phyloP scores from a whole-genome alignment of 306 rosid genomes.

The Astragalus glycyphyllos region DNA sequence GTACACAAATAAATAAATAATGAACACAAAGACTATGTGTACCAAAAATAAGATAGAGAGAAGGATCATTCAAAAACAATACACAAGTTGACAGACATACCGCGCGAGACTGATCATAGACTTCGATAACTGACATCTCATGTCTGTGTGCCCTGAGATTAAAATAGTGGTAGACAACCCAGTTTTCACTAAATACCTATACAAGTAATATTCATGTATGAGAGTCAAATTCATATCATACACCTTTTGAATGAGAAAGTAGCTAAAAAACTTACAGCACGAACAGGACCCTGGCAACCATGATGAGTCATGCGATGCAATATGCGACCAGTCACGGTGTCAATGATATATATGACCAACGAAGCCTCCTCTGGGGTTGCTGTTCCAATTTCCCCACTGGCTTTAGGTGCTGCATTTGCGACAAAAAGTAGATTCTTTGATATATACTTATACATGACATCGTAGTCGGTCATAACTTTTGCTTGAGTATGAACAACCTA shows the following conservation, averaged over 20 bases:
- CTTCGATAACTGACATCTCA: conserved; percentile 96
- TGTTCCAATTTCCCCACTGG: conserved; percentile 80
- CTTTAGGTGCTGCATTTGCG: conserved; percentile 92
- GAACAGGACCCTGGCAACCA: conserved; percentile 97
- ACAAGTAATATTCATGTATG: conserved; percentile 43
- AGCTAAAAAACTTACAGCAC: conserved; percentile 70
- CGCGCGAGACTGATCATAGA: conserved; percentile 96
- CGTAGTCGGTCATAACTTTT: conserved; percentile 83
- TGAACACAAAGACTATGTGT: background rate
- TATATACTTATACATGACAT: conserved; percentile 86
- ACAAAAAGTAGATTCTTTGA: conserved; percentile 89
- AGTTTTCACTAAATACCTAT: conserved; percentile 96
- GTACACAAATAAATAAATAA: background rate
- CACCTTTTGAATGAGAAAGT: conserved; percentile 37
- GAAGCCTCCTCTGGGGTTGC: conserved; percentile 90
- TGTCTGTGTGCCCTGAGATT: conserved; percentile 98
- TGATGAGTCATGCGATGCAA: conserved; percentile 90
- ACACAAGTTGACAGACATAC: conserved; percentile 60
- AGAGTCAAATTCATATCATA: conserved; percentile 29
- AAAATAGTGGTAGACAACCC: conserved; percentile 99
- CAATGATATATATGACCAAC: conserved; percentile 86
- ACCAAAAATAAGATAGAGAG: conserved; percentile 24
- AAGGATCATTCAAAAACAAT: conserved; percentile 24
- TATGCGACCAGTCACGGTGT: conserved; percentile 88
- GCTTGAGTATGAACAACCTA: conserved; percentile 99